phyloP scores from a whole-genome alignment of 1,139 yeast species.

The Candida anutae region DNA sequence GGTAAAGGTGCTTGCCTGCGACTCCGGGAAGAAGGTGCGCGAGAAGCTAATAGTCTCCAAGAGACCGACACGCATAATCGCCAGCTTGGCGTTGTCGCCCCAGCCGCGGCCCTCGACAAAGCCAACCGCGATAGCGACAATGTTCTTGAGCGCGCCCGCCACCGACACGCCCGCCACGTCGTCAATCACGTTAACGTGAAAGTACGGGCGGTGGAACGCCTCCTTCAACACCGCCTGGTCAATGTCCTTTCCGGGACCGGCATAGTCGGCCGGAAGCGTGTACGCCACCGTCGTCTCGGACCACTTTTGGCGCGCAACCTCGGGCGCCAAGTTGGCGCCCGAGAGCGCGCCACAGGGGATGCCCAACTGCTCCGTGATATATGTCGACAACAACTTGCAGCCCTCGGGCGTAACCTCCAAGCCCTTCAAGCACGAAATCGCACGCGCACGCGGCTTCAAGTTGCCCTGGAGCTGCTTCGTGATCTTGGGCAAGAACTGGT shows the following conservation, averaged over 20 bases:
- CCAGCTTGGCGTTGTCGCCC: slow-evolving; percentile 48
- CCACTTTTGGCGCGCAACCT: slow-evolving; percentile 42
- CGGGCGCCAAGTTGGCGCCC: slow-evolving; percentile 44
- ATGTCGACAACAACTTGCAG: slow-evolving; percentile 36
- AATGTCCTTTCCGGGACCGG: slow-evolving; percentile 36
- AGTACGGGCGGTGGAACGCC: slow-evolving; percentile 41
- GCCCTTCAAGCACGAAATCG: slow-evolving; percentile 42
- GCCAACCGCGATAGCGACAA: slow-evolving; percentile 43
- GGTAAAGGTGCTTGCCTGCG: slow-evolving; percentile 32
- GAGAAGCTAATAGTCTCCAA: slow-evolving; percentile 38
- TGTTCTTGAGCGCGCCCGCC: slow-evolving; percentile 44
- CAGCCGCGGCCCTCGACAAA: slow-evolving; percentile 43
- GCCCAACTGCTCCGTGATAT: slow-evolving; percentile 37
- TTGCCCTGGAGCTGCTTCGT: slow-evolving; percentile 33
- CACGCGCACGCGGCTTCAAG: slow-evolving; percentile 31
- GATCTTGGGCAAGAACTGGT: slow-evolving; percentile 37
- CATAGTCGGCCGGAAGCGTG: slow-evolving; percentile 30
- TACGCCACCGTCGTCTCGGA: slow-evolving; percentile 45
- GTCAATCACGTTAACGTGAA: slow-evolving; percentile 40
- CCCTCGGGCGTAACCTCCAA: slow-evolving; percentile 40
- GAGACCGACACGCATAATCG: slow-evolving; percentile 42
- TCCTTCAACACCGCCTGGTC: slow-evolving; percentile 34
- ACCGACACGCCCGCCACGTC: slow-evolving; percentile 44
- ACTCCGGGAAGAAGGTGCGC: slow-evolving; percentile 34
- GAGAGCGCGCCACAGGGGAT: slow-evolving; percentile 40